These are phyloP conservation scores for Helotiales sp. DNA, from an alignment of 2,329 filamentous ascomycete species.

Conservation along the genomic window DNA sequence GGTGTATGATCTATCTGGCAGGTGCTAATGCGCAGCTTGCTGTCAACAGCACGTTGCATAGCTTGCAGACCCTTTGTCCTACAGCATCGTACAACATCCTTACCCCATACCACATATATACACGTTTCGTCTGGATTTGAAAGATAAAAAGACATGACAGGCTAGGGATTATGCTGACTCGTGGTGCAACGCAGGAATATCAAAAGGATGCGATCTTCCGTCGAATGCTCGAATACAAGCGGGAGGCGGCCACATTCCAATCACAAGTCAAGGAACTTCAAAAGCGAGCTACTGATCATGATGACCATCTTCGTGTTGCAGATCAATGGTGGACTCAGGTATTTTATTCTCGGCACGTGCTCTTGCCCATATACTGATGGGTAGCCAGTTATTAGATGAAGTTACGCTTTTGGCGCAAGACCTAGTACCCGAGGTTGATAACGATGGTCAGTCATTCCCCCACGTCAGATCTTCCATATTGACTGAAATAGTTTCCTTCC, in stretches of 20 bases:
- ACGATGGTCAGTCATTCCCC: constrained; percentile 42
- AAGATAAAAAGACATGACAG: constrained; percentile 11
- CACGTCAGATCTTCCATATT: neutral
- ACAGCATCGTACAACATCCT: constrained; percentile 35
- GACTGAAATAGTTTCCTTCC: constrained; percentile 56
- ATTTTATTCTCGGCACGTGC: constrained; percentile 41
- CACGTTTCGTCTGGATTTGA: constrained; percentile 31
- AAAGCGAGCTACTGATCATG: constrained; percentile 79
- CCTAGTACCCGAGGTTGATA: constrained; percentile 50
- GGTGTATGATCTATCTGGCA: constrained; percentile 39
- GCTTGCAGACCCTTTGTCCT: constrained; percentile 43
- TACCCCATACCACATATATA: constrained; percentile 25
- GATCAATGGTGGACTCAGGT: constrained; percentile 97
- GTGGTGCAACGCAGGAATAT: constrained; percentile 65
- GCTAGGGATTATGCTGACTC: constrained; percentile 46
- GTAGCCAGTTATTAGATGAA: constrained; percentile 64
- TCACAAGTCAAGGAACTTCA: constrained; percentile 79
- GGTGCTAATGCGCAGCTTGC: constrained; percentile 53
- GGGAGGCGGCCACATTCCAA: constrained; percentile 83
- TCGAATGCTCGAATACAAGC: constrained; percentile 97
- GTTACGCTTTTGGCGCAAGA: constrained; percentile 63
- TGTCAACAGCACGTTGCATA: constrained; percentile 48
- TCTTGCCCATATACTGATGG: constrained; percentile 10
- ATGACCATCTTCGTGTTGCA: constrained; percentile 88
- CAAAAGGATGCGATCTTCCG: constrained; percentile 97